These are phyloP conservation scores for Xylaria longipes DNA, from an alignment of 495 filamentous ascomycete genomes.

Conservation along the genomic window DNA sequence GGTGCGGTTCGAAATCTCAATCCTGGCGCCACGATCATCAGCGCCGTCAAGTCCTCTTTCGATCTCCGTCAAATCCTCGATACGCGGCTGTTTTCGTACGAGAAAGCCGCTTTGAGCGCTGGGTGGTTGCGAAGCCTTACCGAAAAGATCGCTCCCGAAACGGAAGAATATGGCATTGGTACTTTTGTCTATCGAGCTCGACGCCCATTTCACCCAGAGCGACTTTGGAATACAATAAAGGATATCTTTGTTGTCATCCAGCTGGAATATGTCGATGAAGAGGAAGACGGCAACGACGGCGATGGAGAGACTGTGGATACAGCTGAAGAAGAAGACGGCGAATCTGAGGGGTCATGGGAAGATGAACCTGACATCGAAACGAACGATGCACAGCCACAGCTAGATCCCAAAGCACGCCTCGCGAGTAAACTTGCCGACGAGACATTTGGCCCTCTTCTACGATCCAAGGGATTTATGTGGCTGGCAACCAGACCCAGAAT, in stretches of 20 bases:
- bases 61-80: slow-evolving; percentile 59
- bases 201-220: slow-evolving; percentile 59
- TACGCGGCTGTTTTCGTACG: slow-evolving; percentile 51
- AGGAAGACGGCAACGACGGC: slow-evolving; percentile 30
- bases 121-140: slow-evolving; percentile 42
- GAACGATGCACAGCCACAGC: slow-evolving; percentile 35
- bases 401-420: slow-evolving; percentile 33
- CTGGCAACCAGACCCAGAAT: slow-evolving; percentile 33
- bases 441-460: slow-evolving; percentile 38
- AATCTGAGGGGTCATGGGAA: slow-evolving; percentile 27
- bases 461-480: slow-evolving; percentile 42
- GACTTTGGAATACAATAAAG: slow-evolving; percentile 57
- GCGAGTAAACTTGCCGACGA: slow-evolving; percentile 40
- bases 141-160: slow-evolving; percentile 56
- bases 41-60: slow-evolving; percentile 52
- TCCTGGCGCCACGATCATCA: slow-evolving; percentile 57
- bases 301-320: not conserved
- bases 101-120: slow-evolving; percentile 35
- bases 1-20: slow-evolving; percentile 57
- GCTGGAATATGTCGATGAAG: slow-evolving; percentile 42
- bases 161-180: slow-evolving; percentile 63
- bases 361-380: slow-evolving; percentile 19
- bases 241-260: slow-evolving; percentile 61
- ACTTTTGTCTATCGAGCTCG: slow-evolving; percentile 62
- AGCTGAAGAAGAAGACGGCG: slow-evolving; percentile 29